Evolutionary conservation across 202 grass and related monocot species (phyloP).

Genomic region (Panicum hallii): DNA sequence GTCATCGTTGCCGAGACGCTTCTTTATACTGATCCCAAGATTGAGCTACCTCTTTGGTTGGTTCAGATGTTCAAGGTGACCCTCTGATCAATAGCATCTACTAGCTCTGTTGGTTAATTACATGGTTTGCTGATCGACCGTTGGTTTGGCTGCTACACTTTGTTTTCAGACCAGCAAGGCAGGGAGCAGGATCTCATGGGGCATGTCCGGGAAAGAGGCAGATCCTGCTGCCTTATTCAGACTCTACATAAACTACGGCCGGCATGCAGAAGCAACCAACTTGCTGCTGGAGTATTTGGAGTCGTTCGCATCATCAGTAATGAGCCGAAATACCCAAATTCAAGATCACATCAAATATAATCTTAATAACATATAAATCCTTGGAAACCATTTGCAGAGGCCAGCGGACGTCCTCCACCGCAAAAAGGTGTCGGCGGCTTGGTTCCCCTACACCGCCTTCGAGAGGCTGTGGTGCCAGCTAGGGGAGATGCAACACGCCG

Average conservation of each 20-base stretch:
- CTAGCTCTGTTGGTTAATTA: background rate
- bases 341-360: conserved; percentile 30
- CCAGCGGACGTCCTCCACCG: conserved; percentile 70
- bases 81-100: conserved; percentile 8
- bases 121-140: conserved; percentile 18
- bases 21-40: conserved; percentile 84
- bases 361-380: conserved; percentile 22
- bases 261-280: conserved; percentile 79
- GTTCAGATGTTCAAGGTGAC: conserved; percentile 98
- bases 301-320: conserved; percentile 75
- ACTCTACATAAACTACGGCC: conserved; percentile 84
- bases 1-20: conserved; percentile 89
- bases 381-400: conserved; percentile 60
- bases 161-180: conserved; percentile 51
- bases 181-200: conserved; percentile 72
- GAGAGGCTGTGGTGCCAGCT: conserved; percentile 84
- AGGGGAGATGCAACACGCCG: conserved; percentile 68
- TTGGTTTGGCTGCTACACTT: conserved; percentile 23
- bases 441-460: conserved; percentile 77
- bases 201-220: conserved; percentile 89
- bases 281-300: conserved; percentile 87
- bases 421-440: conserved; percentile 82
- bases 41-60: conserved; percentile 96
- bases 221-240: conserved; percentile 89
- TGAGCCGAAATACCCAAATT: conserved; percentile 8